Evolutionary conservation across 169 alveolate species (phyloP), one percentile per base, ranked within the genome.

Genomic region (Plasmodium sp.): DNA sequence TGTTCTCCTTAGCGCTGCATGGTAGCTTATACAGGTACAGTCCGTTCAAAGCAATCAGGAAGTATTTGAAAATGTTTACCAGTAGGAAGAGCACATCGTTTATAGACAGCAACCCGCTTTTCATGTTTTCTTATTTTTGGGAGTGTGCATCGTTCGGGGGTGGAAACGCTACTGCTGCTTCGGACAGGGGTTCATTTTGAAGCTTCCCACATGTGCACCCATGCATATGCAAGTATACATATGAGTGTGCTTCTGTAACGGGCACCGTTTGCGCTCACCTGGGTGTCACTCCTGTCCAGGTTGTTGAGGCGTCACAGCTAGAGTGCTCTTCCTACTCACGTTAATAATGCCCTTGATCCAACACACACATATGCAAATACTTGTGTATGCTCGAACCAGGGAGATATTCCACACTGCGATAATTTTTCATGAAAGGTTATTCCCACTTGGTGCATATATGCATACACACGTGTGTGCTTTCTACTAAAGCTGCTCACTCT

Each of bases 31-130:
- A 58, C 83, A 90, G 36, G 51, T 80, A 81, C 7, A 81, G 51
- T 56, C 94, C 94, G 54, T 90, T 80, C 43, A 90, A 16, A 5
- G 82, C 31, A 43, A 81, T 81, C 72, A 90, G 94, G 27, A 90
- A 80, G 73, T 90, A 90, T 67, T 90, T 90, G 27, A 80, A 90
- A 80, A 80, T 81, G 73, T 27, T 79, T 80, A 62, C 83, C 34
- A 90, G 84, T 80, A 90, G 67, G 82, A 80, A 90, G 54, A 90
- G 73, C 36, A 80, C 48, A 22, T 90, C 88, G 33, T 90, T 80
- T 43, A 90, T 36, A 33, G 94, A 90, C 27, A 90, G 45, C 51
- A 90, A 90, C 31, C 83, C 83, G 22, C 56, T 80, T 90, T 90
- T 90, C 94, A 90, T 90, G 81, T 62, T 90, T 71, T 39, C 82